Evolutionary conservation across 371 early-diverging fungal species (phyloP), one percentile per base, ranked within the genome.

Genomic region (Mucor circinelloides): DNA sequence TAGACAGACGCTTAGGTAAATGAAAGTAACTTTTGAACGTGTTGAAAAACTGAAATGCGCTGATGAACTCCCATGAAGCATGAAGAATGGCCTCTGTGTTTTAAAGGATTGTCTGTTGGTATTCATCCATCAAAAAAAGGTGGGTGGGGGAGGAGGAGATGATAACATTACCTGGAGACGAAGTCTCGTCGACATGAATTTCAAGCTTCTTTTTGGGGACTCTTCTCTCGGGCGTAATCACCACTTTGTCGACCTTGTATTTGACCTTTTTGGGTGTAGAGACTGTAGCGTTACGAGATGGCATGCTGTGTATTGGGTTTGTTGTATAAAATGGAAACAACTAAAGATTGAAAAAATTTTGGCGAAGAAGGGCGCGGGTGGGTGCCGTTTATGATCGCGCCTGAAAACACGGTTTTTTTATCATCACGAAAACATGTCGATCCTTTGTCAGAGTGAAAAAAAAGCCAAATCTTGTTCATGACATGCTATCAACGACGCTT

Each of bases 51-150:
- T 71, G 68, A 30, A 58, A 67, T 15, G 59, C 48, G 13, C 58
- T 68, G 5, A 74, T 25, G n/a, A 74, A 74, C 15, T 25, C 36
- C 74, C 74, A 74, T 12, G 74, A 74, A 12, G 74, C 67, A 27
- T 64, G 67, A n/a, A 74, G 71, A 36, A 71, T 70, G 7, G 60
- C 38, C 50, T 64, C 74, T 74, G 30, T 38, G 10, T 5, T 25
- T 21, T 23, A 13, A 9, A 12, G 5, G 10, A 10, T 19, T 9
- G 6, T 4, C 1, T 6, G 19, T 1, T 19, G n/a, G n/a, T 44
- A 46, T 25, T 8, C 2, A 48, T 36, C 13, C 13, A 13, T 10
- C 30, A 13, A 1, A 36, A 13, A 36, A n/a, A n/a, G n/a, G n/a
- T n/a, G n/a, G n/a, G n/a, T n/a, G n/a, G n/a, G n/a, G n/a, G n/a